Percentiles rank a stretch among this genome's conserved stretches.
These are phyloP conservation scores for Sporothrix pallida DNA, from an alignment of 2,329 filamentous ascomycete species.

Conservation along the genomic window DNA sequence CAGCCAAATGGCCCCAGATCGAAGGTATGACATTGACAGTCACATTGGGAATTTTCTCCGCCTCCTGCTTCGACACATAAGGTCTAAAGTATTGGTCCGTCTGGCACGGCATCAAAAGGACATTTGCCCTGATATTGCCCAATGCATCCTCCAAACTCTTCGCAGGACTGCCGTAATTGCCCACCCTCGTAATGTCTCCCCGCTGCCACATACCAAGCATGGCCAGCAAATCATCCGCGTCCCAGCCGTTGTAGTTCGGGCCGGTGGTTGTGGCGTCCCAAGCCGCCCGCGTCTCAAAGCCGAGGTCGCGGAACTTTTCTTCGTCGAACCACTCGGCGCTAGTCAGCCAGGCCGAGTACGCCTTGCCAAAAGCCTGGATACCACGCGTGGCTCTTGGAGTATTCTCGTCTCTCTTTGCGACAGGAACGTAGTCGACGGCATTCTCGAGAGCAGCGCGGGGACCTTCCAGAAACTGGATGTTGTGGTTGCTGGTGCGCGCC, in stretches of 20 bases:
- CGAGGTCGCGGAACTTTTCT: conserved; percentile 69
- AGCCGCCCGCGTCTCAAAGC: conserved; percentile 71
- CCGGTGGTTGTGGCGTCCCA: conserved; percentile 82
- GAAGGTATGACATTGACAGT: conserved; percentile 33
- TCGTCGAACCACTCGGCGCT: conserved; percentile 79
- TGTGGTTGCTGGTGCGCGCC: conserved; percentile 58
- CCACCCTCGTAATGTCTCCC: conserved; percentile 70
- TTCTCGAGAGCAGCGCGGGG: conserved; percentile 55
- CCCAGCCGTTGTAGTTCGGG: conserved; percentile 60
- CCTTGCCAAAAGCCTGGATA: conserved; percentile 73
- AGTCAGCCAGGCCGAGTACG: conserved; percentile 83
- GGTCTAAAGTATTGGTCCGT: conserved; percentile 84
- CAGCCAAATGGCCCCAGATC: conserved; percentile 38
- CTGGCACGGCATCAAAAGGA: conserved; percentile 71
- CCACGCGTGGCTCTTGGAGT: conserved; percentile 43
- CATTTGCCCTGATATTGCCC: conserved; percentile 72
- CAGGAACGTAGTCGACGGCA: conserved; percentile 46
- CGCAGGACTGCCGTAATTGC: conserved; percentile 64
- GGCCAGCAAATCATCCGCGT: conserved; percentile 40
- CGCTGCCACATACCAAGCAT: conserved; percentile 77
- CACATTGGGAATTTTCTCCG: conserved; percentile 47
- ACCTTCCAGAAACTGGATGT: conserved; percentile 61
- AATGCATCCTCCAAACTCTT: conserved; percentile 65
- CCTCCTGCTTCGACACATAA: conserved; percentile 78
- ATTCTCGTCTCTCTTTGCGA: conserved; percentile 54